phyloP scores from a whole-genome alignment of 2,329 filamentous ascomycete species.

The Aspergillus ruber region DNA sequence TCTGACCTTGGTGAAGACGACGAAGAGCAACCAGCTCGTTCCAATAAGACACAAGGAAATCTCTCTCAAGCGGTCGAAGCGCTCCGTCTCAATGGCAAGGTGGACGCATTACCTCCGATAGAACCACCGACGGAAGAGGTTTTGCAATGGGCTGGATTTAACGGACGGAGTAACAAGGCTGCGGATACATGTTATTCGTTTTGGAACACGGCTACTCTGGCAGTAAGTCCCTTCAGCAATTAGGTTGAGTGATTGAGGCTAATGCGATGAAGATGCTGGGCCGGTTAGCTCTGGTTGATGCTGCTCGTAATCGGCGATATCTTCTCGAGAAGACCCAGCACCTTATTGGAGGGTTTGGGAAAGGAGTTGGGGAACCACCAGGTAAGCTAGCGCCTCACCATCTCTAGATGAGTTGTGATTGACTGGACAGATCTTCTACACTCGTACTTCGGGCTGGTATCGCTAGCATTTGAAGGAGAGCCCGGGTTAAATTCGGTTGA shows the following conservation, averaged over 20 bases:
- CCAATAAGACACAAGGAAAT: conserved; percentile 3
- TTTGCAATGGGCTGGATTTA: conserved; percentile 65
- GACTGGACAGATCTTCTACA: conserved; percentile 65
- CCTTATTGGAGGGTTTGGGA: conserved; percentile 74
- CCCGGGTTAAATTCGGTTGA: conserved; percentile 65
- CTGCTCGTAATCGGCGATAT: conserved; percentile 62
- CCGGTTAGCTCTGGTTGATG: conserved; percentile 52
- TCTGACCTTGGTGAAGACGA: conserved; percentile 47
- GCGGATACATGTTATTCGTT: conserved; percentile 95
- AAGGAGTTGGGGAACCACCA: conserved; percentile 60
- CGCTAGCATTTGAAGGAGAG: conserved; percentile 68
- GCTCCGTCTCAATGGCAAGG: conserved; percentile 17
- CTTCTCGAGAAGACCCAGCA: conserved; percentile 83
- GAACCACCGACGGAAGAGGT: conserved; percentile 17
- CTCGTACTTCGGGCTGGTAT: conserved; percentile 78
- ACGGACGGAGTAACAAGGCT: conserved; percentile 83
- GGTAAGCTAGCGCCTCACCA: conserved; percentile 39
- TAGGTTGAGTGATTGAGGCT: conserved; percentile 3
- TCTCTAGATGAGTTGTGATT: conserved; percentile 22
- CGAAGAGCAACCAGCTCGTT: conserved; percentile 16
- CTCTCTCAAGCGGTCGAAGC: conserved; percentile 4
- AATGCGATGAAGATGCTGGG: conserved; percentile 48
- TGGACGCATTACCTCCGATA: conserved; percentile 23
- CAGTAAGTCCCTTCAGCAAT: conserved; percentile 29
- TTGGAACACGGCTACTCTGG: conserved; percentile 69